phyloP scores from a whole-genome alignment of 306 rosid species.

The Begonia peltatifolia region DNA sequence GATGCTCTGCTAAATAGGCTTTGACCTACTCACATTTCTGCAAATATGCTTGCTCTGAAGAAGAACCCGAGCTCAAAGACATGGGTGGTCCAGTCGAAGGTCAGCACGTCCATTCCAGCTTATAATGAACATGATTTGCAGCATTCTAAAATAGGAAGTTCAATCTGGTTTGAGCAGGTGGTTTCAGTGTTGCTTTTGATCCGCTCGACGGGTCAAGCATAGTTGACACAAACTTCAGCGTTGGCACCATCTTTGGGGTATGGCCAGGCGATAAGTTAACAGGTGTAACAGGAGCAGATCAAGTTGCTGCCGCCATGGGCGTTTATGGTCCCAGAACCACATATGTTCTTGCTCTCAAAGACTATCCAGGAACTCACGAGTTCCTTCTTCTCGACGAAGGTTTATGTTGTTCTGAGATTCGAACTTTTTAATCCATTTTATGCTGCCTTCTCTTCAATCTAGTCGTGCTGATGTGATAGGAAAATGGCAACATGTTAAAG shows the following conservation, averaged over 20 bases:
- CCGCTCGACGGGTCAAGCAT: slow-evolving; percentile 99
- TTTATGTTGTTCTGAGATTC: slow-evolving; percentile 5
- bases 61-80: slow-evolving; percentile 92
- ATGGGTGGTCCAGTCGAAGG: slow-evolving; percentile 99
- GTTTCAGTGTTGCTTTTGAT: slow-evolving; percentile 97
- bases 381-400: slow-evolving; percentile 97
- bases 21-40: slow-evolving; percentile 78
- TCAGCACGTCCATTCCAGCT: slow-evolving; percentile 6
- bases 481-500: slow-evolving; percentile 97
- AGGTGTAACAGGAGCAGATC: slow-evolving; percentile 83
- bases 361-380: slow-evolving; percentile 83
- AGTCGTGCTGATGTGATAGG: slow-evolving; percentile 31
- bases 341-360: slow-evolving; percentile 81
- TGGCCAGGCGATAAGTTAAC: slow-evolving; percentile 98
- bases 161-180: slow-evolving; percentile 35
- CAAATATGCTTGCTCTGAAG: slow-evolving; percentile 97
- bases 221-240: slow-evolving; percentile 95
- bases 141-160: neutral
- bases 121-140: neutral
- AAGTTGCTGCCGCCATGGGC: slow-evolving; percentile 98
- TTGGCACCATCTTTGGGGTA: slow-evolving; percentile 94
- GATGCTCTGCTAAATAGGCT: slow-evolving; percentile 34
- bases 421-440: neutral
- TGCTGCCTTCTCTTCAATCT: neutral
- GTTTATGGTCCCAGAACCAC: slow-evolving; percentile 95